Evolutionary conservation across 148 eudicot genomes (phyloP).

Genomic region (Silene latifolia): DNA sequence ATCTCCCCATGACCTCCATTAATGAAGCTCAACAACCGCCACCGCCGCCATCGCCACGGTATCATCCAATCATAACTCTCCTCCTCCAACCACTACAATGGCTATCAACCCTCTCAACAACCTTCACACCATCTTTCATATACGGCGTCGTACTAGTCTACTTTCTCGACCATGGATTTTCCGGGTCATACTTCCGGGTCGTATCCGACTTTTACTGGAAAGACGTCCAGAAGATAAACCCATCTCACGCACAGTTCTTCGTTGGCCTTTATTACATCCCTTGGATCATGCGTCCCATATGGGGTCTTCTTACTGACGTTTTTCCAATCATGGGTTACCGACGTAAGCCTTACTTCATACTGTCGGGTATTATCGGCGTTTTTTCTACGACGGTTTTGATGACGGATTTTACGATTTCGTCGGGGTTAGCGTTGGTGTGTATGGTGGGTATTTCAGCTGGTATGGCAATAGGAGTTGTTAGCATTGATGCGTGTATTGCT

Average conservation of each 20-base stretch:
- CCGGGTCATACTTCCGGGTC: slow-evolving; percentile 45
- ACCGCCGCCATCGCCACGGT: not conserved
- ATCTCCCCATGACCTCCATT: not conserved
- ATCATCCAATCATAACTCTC: not conserved
- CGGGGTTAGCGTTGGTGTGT: slow-evolving; percentile 35
- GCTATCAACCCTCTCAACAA: slow-evolving; percentile 29
- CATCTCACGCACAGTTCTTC: slow-evolving; percentile 46
- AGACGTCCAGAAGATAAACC: slow-evolving; percentile 48
- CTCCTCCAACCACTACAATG: slow-evolving; percentile 35
- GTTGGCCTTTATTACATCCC: slow-evolving; percentile 54
- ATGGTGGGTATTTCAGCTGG: slow-evolving; percentile 39
- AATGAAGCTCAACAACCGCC: not conserved
- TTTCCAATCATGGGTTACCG: slow-evolving; percentile 51
- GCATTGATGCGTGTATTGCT: slow-evolving; percentile 61
- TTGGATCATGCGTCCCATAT: slow-evolving; percentile 59
- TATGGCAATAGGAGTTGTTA: slow-evolving; percentile 48
- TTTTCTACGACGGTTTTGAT: slow-evolving; percentile 37
- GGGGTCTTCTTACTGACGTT: slow-evolving; percentile 64
- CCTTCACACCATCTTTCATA: slow-evolving; percentile 39
- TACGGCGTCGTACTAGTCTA: slow-evolving; percentile 43
- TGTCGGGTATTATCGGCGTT: slow-evolving; percentile 42
- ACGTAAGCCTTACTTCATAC: slow-evolving; percentile 46
- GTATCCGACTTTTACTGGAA: slow-evolving; percentile 69
- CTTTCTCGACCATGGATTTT: slow-evolving; percentile 59
- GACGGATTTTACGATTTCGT: slow-evolving; percentile 23